Evolutionary conservation across 768 basidiomycete species (phyloP), one percentile per base, ranked within the genome.

Genomic region (Pisolithus microcarpus): DNA sequence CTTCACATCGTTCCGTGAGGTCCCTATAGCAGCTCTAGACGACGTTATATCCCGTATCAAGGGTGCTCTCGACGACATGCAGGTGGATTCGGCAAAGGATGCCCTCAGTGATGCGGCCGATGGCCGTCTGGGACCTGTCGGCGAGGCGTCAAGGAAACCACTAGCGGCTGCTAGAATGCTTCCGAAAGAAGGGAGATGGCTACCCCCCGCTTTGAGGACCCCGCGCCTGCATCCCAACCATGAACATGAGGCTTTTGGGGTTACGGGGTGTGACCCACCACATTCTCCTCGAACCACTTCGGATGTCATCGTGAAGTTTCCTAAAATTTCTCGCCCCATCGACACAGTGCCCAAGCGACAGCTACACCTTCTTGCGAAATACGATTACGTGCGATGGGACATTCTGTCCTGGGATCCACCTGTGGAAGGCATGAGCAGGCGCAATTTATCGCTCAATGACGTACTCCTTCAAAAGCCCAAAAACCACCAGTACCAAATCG

Each of bases 21-120:
- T 72, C 18, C 67, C 76, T 28, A 87, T 90, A 80, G 83, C 87
- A 2, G 78, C 87, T 16, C 68, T 91, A 54, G 81, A 88, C 60
- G 87, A 92, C 61, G 79, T 81, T 24, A 89, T 92, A 79, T 87
- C 86, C 6, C 80, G 90, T 38, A 91, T 92, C 60, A 91, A 84
- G 60, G 89, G 87, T 30, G 90, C 84, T 13, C 60, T 92, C 50
- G 77, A 80, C 61, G 76, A 75, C 28, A 85, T 86, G 81, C 84
- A 82, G 51, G 69, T 72, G 19, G 76, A 77, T 26, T 59, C 59
- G 38, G 61, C 60, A 54, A 68, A 60, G 28, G 58, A 49, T 1
- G 15, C 49, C 38, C 54, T 52, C 43, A 55, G 50, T 18, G 64
- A 60, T 38, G 50, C 48, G 19, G 49, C 60, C 5, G 65, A 56